phyloP scores from a whole-genome alignment of 1,139 yeast genomes.

The Debaryomyces sp. region DNA sequence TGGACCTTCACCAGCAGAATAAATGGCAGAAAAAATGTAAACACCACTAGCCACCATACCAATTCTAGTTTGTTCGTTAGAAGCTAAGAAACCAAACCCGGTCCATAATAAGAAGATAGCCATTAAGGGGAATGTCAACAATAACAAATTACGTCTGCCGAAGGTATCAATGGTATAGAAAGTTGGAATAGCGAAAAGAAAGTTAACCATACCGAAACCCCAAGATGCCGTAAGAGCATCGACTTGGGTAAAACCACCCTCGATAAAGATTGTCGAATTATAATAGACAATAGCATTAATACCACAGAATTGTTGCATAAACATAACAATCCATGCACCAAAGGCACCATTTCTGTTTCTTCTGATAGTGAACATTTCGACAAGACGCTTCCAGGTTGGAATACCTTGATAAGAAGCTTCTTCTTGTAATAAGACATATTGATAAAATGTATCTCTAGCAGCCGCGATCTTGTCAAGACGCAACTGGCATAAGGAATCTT shows the following conservation, averaged over 20 bases:
- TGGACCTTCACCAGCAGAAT: slow-evolving; percentile 91
- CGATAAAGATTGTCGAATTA: slow-evolving; percentile 70
- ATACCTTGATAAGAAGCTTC: slow-evolving; percentile 58
- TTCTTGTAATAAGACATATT: slow-evolving; percentile 64
- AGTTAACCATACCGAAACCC: slow-evolving; percentile 86
- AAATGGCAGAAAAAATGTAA: slow-evolving; percentile 71
- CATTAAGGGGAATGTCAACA: slow-evolving; percentile 78
- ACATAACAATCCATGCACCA: slow-evolving; percentile 82
- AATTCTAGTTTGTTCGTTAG: slow-evolving; percentile 51
- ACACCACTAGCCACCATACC: slow-evolving; percentile 73
- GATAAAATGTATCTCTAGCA: slow-evolving; percentile 77
- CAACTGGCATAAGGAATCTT: slow-evolving; percentile 49
- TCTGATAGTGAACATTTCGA: slow-evolving; percentile 65
- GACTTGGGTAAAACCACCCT: slow-evolving; percentile 64
- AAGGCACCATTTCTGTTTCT: slow-evolving; percentile 83
- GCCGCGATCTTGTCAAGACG: slow-evolving; percentile 61
- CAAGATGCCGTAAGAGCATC: slow-evolving; percentile 76
- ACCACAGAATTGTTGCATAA: slow-evolving; percentile 93
- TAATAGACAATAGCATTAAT: slow-evolving; percentile 86
- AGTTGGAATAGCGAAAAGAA: slow-evolving; percentile 82
- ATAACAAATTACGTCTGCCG: slow-evolving; percentile 73
- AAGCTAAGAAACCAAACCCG: slow-evolving; percentile 76
- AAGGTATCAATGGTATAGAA: slow-evolving; percentile 77
- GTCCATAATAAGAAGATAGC: slow-evolving; percentile 66
- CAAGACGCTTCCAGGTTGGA: slow-evolving; percentile 54